Base-by-base conservation (phyloP, 306 rosid genomes). In the Prunus davidiana region DNA sequence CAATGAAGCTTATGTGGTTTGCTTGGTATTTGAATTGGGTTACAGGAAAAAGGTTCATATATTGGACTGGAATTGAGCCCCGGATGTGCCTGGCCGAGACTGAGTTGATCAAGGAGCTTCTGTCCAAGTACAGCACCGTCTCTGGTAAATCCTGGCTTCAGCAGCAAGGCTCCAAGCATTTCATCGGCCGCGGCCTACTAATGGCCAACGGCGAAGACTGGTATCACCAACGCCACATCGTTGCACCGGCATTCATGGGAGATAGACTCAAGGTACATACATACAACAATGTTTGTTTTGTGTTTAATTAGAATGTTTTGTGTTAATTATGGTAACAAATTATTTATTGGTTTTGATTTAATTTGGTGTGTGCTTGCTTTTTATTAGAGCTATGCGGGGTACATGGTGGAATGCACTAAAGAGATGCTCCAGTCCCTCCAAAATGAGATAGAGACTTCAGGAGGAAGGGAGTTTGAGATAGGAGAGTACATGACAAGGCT, bases 341-440 rank as follows among this genome's bases (percentile, higher is more conserved):
- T 24, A 18, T 28, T 27, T 34, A 20, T 32, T n/a, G 34, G 20
- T 13, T 65, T 45, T 63, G 20, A 46, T 28, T 62, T 52, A 63
- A 20, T 43, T 86, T 74, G 73, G 13, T 38, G 12, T 14, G 5
- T 15, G 18, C n/a, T 68, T 49, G 65, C 8, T 56, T 56, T 56
- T 73, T 69, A 50, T 60, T n/a, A 95, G 99, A 88, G 91, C 76
- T 96, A 92, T 84, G 96, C 89, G 32, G 97, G 92, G 51, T 75
- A 87, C 79, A 96, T 96, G 99, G 97, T 92, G 86, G 97, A 91
- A 73, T 96, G 96, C 90, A 96, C 99, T 58, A 76, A 83, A 75
- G 85, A 89, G 84, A 84, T 87, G 91, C 85, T 96, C 32, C 86
- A 87, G 73, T 82, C 96, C 46, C 84, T 96, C 2, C 41, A 81